phyloP scores from a whole-genome alignment of 1,139 yeast species.

The Suhomyces chickasaworum region DNA sequence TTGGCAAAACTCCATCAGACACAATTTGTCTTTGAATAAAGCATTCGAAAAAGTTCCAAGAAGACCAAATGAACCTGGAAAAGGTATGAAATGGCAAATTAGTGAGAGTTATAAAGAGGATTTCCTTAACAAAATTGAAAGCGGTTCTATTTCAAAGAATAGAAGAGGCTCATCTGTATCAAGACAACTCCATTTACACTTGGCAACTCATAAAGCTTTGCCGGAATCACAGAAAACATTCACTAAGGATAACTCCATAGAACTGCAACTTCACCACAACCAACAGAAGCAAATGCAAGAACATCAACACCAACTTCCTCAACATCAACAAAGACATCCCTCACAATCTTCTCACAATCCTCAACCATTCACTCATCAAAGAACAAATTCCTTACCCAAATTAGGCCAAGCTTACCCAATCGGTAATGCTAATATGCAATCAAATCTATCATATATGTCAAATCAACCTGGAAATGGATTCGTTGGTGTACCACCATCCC shows the following conservation, averaged over 20 bases:
- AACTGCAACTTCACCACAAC: conserved; percentile 22
- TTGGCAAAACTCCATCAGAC: conserved; percentile 86
- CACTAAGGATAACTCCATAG: conserved; percentile 25
- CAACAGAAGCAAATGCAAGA: conserved; percentile 20
- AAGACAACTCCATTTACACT: conserved; percentile 72
- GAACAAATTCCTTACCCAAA: conserved; percentile 24
- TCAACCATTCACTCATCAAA: conserved; percentile 21
- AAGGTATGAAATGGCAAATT: conserved; percentile 99
- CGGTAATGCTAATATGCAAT: conserved; percentile 23
- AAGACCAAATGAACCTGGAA: conserved; percentile 94
- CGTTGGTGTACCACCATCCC: conserved; percentile 9
- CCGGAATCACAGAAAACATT: conserved; percentile 52
- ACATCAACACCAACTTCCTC: conserved; percentile 16
- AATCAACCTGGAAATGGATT: conserved; percentile 17
- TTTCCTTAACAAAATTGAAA: conserved; percentile 74
- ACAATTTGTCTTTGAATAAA: conserved; percentile 76
- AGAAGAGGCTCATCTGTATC: conserved; percentile 82
- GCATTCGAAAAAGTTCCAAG: conserved; percentile 95
- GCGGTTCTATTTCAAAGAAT: conserved; percentile 69
- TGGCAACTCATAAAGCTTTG: conserved; percentile 67
- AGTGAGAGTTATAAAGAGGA: conserved; percentile 83
- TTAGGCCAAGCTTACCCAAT: conserved; percentile 24
- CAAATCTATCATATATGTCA: conserved; percentile 27
- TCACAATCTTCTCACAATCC: conserved; percentile 20
- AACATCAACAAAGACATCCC: conserved; percentile 16